Conservation (phyloP, 768 basidiomycete genomes). For the Chalciporus sphaerocephalus region DNA sequence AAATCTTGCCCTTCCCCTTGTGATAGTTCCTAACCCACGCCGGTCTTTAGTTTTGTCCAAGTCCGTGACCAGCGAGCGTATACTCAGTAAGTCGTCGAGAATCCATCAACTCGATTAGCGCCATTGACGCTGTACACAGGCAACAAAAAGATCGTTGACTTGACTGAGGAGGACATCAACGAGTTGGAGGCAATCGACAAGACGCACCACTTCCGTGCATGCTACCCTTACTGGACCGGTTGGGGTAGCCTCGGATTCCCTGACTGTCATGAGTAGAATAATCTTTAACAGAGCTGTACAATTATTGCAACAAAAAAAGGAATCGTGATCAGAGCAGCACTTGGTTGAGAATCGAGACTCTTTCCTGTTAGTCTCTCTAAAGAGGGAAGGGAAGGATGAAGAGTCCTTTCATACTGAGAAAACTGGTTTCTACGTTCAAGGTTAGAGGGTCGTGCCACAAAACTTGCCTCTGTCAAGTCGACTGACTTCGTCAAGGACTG, state of each 20-base stretch:
- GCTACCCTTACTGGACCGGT: slow-evolving; percentile 60
- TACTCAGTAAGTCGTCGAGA: slow-evolving; percentile 39
- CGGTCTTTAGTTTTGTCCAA: slow-evolving; percentile 57
- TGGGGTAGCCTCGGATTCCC: slow-evolving; percentile 61
- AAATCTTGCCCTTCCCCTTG: neutral
- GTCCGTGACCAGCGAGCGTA: slow-evolving; percentile 67
- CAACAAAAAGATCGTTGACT: slow-evolving; percentile 58
- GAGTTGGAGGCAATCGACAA: slow-evolving; percentile 59
- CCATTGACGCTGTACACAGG: slow-evolving; percentile 28
- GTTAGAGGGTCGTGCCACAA: too few species aligned
- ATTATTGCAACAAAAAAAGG: neutral
- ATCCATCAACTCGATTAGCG: too few species aligned
- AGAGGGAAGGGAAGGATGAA: too few species aligned
- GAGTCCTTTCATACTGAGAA: too few species aligned
- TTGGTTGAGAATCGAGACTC: too few species aligned
- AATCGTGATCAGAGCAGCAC: neutral
- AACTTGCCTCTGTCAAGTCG: too few species aligned
- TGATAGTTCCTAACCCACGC: slow-evolving; percentile 11
- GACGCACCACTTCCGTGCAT: slow-evolving; percentile 58
- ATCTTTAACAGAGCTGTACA: neutral
- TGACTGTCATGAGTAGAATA: slow-evolving; percentile 42
- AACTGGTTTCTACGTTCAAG: too few species aligned
- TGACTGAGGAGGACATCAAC: slow-evolving; percentile 56
- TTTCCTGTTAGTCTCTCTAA: too few species aligned
- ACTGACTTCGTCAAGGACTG: too few species aligned